These are phyloP conservation scores for Gypsophila paniculata DNA, from an alignment of 179 eudicot species.

Conservation along the genomic window DNA sequence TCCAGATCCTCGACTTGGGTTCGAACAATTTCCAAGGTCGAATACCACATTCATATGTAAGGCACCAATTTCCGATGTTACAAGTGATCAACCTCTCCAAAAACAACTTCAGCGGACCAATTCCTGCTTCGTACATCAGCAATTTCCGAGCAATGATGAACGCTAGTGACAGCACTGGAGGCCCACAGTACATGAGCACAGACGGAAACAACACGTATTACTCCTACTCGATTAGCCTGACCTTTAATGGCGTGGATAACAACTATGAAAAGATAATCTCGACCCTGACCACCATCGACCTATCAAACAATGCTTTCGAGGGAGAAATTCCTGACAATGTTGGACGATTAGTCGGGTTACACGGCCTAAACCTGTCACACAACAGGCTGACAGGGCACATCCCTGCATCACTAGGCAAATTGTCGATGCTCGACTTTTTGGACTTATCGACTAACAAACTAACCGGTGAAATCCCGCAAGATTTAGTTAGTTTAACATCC, in stretches of 20 bases:
- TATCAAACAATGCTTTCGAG: slow-evolving; percentile 23
- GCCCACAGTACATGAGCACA: background rate
- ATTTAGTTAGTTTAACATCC: slow-evolving; percentile 4
- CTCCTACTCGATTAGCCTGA: background rate
- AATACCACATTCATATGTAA: background rate
- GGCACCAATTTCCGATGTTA: background rate
- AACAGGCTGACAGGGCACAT: slow-evolving; percentile 23
- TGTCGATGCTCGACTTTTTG: slow-evolving; percentile 6
- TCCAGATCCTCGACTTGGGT: slow-evolving; percentile 16
- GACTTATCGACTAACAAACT: slow-evolving; percentile 20
- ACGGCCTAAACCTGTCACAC: slow-evolving; percentile 25
- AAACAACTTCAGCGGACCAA: slow-evolving; percentile 12
- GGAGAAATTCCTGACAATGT: slow-evolving; percentile 20
- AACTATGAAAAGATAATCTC: background rate
- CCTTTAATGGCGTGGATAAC: slow-evolving; percentile 1
- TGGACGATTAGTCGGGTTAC: slow-evolving; percentile 4
- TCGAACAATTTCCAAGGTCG: slow-evolving; percentile 16
- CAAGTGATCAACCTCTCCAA: slow-evolving; percentile 18
- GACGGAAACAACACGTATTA: background rate
- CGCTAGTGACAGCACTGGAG: background rate
- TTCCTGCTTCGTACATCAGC: slow-evolving; percentile 10
- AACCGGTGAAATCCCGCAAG: slow-evolving; percentile 14
- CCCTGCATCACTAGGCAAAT: slow-evolving; percentile 20
- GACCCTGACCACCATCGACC: slow-evolving; percentile 21
- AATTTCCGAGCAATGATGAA: slow-evolving; percentile 16